Evolutionary conservation across 257 asterid species (phyloP).

Genomic region (Gardenia jasminoides): DNA sequence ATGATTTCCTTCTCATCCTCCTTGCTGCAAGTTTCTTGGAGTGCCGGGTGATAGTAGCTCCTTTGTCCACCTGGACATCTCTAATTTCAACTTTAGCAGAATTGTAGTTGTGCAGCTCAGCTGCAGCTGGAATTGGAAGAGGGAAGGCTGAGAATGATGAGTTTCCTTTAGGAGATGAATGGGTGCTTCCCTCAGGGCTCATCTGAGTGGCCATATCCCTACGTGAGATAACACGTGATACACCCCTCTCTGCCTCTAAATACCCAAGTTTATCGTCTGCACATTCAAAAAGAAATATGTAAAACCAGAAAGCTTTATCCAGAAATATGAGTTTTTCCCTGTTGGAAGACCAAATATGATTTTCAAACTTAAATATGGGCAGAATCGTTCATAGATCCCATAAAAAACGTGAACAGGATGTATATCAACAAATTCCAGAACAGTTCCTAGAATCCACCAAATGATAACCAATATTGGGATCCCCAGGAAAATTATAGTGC

Average conservation of each 20-base stretch:
- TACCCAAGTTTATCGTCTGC: slow-evolving; percentile 43
- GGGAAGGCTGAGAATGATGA: slow-evolving; percentile 42
- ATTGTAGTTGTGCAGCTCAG: slow-evolving; percentile 23
- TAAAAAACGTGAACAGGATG: not conserved
- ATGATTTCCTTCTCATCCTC: slow-evolving; percentile 26
- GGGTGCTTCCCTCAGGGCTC: slow-evolving; percentile 72
- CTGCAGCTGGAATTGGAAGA: slow-evolving; percentile 31
- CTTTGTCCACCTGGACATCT: slow-evolving; percentile 79
- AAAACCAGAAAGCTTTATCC: not conserved
- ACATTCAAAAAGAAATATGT: slow-evolving; percentile 9
- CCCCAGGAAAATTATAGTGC: not conserved
- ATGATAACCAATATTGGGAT: not conserved
- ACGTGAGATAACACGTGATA: slow-evolving; percentile 38
- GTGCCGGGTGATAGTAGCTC: slow-evolving; percentile 37
- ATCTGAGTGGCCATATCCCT: slow-evolving; percentile 93
- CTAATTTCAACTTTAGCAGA: slow-evolving; percentile 52
- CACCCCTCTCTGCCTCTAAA: slow-evolving; percentile 40
- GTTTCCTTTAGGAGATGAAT: slow-evolving; percentile 53
- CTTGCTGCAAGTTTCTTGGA: slow-evolving; percentile 35
- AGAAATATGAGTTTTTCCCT: not conserved
- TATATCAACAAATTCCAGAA: not conserved
- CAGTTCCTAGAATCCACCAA: not conserved
- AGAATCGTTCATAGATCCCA: not conserved
- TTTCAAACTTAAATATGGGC: not conserved
- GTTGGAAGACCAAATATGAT: not conserved